Percentiles rank a stretch among this genome's conserved stretches.
Conservation (phyloP, 169 alveolate genomes). For the Theileria sp. region DNA sequence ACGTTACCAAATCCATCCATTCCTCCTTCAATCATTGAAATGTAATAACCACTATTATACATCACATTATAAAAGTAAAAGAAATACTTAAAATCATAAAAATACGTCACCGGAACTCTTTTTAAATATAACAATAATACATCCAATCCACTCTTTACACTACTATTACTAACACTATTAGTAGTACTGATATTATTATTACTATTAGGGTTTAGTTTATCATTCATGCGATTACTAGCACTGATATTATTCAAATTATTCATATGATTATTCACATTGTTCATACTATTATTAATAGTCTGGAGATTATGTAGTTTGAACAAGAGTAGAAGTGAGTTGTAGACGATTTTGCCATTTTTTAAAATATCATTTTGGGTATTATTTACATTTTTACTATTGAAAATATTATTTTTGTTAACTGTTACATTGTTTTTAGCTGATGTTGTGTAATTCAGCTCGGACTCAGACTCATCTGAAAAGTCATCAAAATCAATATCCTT, state of each 20-base stretch:
- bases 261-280: constrained; percentile 21
- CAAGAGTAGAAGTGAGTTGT: constrained; percentile 42
- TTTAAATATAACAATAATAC: constrained; percentile 51
- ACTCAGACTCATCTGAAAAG: background rate
- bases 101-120: constrained; percentile 34
- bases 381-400: background rate
- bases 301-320: constrained; percentile 34
- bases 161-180: background rate
- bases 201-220: background rate
- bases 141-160: constrained; percentile 24
- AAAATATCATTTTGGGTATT: constrained; percentile 24
- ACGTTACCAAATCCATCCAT: constrained; percentile 7
- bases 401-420: background rate
- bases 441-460: background rate
- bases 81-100: constrained; percentile 60
- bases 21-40: constrained; percentile 43
- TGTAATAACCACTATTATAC: constrained; percentile 27
- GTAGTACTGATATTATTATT: background rate
- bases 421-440: background rate
- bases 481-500: background rate
- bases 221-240: no score
- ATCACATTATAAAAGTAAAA: constrained; percentile 25
- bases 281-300: background rate
- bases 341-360: constrained; percentile 47
- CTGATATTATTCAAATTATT: background rate